Percentiles rank a stretch among this genome's conserved stretches.
Evolutionary conservation across 2,329 filamentous ascomycete genomes (phyloP).

Genomic region (Bipolaris bicolor): DNA sequence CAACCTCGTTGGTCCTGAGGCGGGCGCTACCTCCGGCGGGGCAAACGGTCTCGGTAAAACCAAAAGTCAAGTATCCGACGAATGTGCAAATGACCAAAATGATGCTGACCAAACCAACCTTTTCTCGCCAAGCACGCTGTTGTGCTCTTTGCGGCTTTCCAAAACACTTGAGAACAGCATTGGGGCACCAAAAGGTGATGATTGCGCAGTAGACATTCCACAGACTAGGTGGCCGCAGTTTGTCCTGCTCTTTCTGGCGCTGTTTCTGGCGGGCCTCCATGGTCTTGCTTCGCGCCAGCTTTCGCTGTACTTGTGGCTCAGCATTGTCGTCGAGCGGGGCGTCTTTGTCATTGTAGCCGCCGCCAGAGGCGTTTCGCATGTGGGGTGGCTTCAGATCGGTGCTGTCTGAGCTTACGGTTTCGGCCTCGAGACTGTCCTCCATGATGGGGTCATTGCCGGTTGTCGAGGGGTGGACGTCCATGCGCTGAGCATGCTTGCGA

Average conservation of each 20-base stretch:
- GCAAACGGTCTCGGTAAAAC: conserved; percentile 90
- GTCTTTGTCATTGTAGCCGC: conserved; percentile 49
- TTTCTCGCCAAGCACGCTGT: conserved; percentile 93
- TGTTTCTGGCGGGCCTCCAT: conserved; percentile 65
- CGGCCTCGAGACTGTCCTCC: conserved; percentile 67
- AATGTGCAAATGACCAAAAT: conserved; percentile 86
- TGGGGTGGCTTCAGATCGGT: conserved; percentile 59
- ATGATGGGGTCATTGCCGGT: conserved; percentile 89
- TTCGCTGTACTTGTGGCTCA: conserved; percentile 55
- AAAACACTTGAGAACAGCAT: conserved; percentile 82
- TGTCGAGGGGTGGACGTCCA: conserved; percentile 86
- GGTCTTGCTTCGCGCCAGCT: conserved; percentile 69
- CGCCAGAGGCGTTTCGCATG: conserved; percentile 46
- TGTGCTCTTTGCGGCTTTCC: conserved; percentile 85
- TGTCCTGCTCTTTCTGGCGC: conserved; percentile 64
- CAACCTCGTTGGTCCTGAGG: conserved; percentile 82
- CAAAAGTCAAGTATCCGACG: conserved; percentile 95
- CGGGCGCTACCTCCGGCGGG: conserved; percentile 69
- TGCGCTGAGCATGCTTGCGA: conserved; percentile 89
- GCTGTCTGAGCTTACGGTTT: conserved; percentile 68
- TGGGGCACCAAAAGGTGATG: conserved; percentile 92
- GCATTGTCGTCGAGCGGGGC: conserved; percentile 40
- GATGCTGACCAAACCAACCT: conserved; percentile 95
- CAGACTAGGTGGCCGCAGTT: conserved; percentile 78
- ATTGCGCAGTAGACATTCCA: conserved; percentile 97